Evolutionary conservation across 2,329 filamentous ascomycete genomes (phyloP), one percentile per base, ranked within the genome.

Genomic region (Cercospora nicotianae): DNA sequence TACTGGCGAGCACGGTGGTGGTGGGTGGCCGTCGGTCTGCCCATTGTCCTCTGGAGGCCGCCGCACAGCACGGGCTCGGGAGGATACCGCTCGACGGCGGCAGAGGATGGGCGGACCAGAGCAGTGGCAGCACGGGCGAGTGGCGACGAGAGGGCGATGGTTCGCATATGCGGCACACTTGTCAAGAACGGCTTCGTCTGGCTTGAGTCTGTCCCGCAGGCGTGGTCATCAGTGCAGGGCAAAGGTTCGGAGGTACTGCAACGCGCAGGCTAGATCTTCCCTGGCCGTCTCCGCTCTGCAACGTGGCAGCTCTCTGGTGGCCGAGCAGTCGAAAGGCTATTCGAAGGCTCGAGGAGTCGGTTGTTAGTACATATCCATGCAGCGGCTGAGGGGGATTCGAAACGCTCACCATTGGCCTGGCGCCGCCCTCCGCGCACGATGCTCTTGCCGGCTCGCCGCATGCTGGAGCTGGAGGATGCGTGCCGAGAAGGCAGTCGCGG

Each of bases 281-380:
- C 80, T 81, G 78, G 78, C 78, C 77, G 80, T 82, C 81, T 82
- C 80, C 82, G 81, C 83, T 82, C 79, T 82, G 82, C 83, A 81
- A 84, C 82, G 82, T 84, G 82, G 82, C 82, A 80, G 79, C 80
- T 77, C 81, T 67, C 65, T 69, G 76, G 66, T 76, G 75, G 75
- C 71, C 71, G 70, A 69, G 69, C 68, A 60, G 28, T 67, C 59
- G 66, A 73, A 73, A 75, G 72, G 69, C 70, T 74, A 74, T 74
- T 71, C 64, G 68, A 64, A 64, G 70, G 71, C 70, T 71, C 69
- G 58, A 68, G 64, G 66, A 68, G 58, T 63, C 70, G 67, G 69
- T 20, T 70, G 65, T 71, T 71, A 72, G 72, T 66, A 67, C 63
- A 65, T 68, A 66, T 67, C 66, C 64, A 68, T 60, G 65, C 66